A percentile compares a stretch with the other conserved stretches of the same genome.
Conservation (phyloP, 169 alveolate genomes). For the Theileria luwenshuni region DNA sequence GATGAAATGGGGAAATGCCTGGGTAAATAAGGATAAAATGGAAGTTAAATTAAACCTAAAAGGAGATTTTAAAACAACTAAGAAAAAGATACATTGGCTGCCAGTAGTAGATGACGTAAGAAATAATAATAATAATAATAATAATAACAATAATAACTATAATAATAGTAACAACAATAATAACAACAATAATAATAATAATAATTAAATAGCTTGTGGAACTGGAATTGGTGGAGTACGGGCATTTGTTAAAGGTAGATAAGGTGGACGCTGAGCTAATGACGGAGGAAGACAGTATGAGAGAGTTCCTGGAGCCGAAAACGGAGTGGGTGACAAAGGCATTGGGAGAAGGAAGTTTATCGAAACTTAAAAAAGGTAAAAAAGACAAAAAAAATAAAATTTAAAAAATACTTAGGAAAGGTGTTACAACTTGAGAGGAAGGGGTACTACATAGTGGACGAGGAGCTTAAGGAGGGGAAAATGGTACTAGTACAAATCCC, state of each 20-base stretch:
- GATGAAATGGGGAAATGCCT: conserved; percentile 95
- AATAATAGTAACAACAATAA: no score
- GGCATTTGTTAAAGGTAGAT: conserved; percentile 90
- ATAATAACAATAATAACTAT: background rate
- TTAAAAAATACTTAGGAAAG: conserved; percentile 79
- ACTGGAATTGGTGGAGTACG: conserved; percentile 89
- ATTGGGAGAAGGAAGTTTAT: conserved; percentile 81
- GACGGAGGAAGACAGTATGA: conserved; percentile 62
- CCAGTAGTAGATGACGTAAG: conserved; percentile 67
- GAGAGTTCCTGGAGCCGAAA: conserved; percentile 55
- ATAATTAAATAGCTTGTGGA: conserved; percentile 62
- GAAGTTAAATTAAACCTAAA: conserved; percentile 81
- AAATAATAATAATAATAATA: conserved; percentile 42
- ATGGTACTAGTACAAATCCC: conserved; percentile 89
- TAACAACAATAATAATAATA: background rate
- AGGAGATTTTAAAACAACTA: conserved; percentile 91
- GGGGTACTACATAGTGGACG: conserved; percentile 94
- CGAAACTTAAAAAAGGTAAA: conserved; percentile 59
- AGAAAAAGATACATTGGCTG: conserved; percentile 91
- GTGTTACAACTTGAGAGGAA: conserved; percentile 95
- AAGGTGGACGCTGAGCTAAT: conserved; percentile 88
- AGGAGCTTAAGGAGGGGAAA: conserved; percentile 65
- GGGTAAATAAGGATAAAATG: conserved; percentile 76
- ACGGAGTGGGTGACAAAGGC: conserved; percentile 81
- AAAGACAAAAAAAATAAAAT: background rate